Evolutionary conservation across 1,284 basidiomycete species (phyloP).

Genomic region (Amylostereum chailletii): DNA sequence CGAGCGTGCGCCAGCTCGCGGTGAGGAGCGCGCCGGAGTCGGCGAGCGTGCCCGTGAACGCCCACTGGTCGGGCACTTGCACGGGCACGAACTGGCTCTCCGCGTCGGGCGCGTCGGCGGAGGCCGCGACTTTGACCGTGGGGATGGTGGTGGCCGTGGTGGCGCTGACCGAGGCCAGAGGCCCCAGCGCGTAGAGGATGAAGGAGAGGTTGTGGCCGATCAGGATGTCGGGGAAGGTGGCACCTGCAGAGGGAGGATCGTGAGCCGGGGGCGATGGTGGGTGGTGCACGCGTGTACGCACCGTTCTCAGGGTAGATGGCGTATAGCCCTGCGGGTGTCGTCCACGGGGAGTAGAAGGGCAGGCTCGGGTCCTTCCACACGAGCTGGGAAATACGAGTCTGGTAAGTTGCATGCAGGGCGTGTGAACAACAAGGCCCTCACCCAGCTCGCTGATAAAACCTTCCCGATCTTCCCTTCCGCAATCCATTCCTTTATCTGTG

Average conservation of each 20-base stretch:
- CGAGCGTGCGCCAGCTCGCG: conserved; percentile 1
- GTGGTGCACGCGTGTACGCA: not conserved
- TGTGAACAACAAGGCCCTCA: conserved; percentile 2
- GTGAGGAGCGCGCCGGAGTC: conserved; percentile 3
- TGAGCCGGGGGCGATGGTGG: too few relatives aligned
- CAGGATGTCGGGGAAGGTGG: conserved; percentile 5
- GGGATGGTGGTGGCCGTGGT: conserved; percentile 2
- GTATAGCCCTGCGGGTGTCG: not conserved
- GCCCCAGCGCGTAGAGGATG: conserved; percentile 9
- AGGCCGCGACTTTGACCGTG: not conserved
- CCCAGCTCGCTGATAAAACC: conserved; percentile 9
- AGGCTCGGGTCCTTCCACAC: not conserved
- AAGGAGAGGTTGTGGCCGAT: conserved; percentile 10
- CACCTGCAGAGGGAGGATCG: not conserved
- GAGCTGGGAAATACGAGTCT: not conserved
- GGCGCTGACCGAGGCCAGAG: conserved; percentile 9
- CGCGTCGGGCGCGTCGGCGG: not conserved
- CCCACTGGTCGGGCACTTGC: conserved; percentile 2
- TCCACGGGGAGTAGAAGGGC: not conserved
- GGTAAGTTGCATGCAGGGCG: not conserved
- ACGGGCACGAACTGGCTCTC: not conserved
- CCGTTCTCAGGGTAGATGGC: not conserved
- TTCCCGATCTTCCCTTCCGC: conserved; percentile 4
- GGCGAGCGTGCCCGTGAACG: conserved; percentile 1
- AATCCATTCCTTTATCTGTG: not conserved